Base-by-base conservation (phyloP, 768 basidiomycete genomes). In the Suillus weaverae region DNA sequence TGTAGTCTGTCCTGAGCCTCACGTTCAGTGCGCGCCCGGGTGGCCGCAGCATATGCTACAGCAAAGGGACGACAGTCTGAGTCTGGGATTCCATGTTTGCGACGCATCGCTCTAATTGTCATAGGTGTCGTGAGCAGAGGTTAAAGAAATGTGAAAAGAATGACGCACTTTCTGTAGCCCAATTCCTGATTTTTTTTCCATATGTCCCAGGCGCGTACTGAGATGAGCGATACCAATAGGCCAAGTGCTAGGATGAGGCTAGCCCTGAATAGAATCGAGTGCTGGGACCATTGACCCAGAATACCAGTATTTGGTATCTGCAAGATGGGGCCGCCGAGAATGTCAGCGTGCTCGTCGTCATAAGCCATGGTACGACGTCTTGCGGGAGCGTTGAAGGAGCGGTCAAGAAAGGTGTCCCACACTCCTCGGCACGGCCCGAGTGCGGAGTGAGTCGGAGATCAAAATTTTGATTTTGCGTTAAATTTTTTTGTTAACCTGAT, bases 81-180 rank as follows among this genome's bases (percentile, higher is more conserved):
- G 80, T 94, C 92, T 20, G 92, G 93, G 65, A 94, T 94, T 54
- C 92, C 93, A 72, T 92, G 86, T 77, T 85, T 82, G 68, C 92
- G 81, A 66, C 92, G 86, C 81, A 87, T 87, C 67, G 87, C 82
- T 70, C 90, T 92, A 68, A 43, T 14, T 64, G 64, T 39, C 66
- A 64, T 62, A 50, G 41, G 41, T 57, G 62, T 32, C 59, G 65
- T 74, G 39, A 73, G 70, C 65, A 10, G 39, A 10, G 33, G 10
- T 26, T 65, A 57, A 66, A 56, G 33, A 50, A 39, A 35, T 41
- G 16, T 46, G 14, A n/a, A 38, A 61, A 35, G 48, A 41, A 54
- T 20, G 7, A 78, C 87, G 63, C 69, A 91, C 91, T 90, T 78
- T 76, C 84, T 86, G 73, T 89, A 87, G 39, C 82, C 79, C 69